Evolutionary conservation across 192 early-diverging fungal species (phyloP), one percentile per base, ranked within the genome.

Genomic region (Coemansia sp.): DNA sequence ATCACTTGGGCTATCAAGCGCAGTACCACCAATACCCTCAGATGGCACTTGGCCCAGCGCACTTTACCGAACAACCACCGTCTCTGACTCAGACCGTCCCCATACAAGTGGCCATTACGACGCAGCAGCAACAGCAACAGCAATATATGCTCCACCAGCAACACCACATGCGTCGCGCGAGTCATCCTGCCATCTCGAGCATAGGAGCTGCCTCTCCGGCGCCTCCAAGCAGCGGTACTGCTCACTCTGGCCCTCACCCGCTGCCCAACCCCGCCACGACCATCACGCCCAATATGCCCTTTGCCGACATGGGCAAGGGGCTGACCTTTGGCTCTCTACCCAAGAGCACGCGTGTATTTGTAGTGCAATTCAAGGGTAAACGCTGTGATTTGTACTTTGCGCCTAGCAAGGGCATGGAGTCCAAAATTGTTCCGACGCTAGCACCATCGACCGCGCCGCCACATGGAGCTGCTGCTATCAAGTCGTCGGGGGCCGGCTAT

Each of bases 301-400:
- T 75, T 78, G 72, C 75, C 2, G 75, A 83, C 27, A 83, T 83
- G 80, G 80, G 80, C 42, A 83, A 74, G 66, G 81, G 81, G 0
- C 35, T 84, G 5, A 21, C 74, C 3, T 79, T 62, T 65, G 61
- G 67, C 14, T 70, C 73, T 8, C 65, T 84, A 31, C 73, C 81
- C 16, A 73, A 61, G 34, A 63, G 62, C 46, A 69, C 77, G 10
- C 77, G 76, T 41, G 66, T 84, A n/a, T 84, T 73, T 70, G 69
- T 79, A 39, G 77, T 84, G 50, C 67, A 79, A 59, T 84, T 84
- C 67, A 84, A 84, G 56, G 70, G 77, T 35, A 40, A 29, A 42
- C 70, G 77, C 48, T 63, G 73, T 64, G 81, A 84, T 37, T 60
- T 84, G 46, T 79, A 69, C 42, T 84, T 78, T 64, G 72, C 71